Evolutionary conservation across 2,329 filamentous ascomycete genomes (phyloP).

Genomic region (Aspergillus hortae): DNA sequence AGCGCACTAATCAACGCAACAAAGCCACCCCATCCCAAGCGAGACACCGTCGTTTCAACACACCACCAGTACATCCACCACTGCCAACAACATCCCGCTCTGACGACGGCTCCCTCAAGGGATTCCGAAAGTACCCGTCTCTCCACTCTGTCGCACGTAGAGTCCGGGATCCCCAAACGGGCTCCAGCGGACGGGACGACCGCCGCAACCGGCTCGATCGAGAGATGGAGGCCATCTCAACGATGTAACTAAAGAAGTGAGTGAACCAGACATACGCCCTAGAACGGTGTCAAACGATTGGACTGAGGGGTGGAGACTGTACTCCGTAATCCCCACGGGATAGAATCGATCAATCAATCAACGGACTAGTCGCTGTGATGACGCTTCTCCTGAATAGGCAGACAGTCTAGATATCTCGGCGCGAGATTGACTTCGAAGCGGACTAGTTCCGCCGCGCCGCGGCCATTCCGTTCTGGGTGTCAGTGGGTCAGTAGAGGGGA

Average conservation of each 20-base stretch:
- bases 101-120: constrained; percentile 55
- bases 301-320: too few relatives aligned
- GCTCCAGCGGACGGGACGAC: constrained; percentile 71
- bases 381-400: too few relatives aligned
- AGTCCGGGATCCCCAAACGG: constrained; percentile 63
- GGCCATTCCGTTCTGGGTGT: background rate
- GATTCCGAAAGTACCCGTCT: constrained; percentile 53
- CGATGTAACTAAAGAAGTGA: background rate
- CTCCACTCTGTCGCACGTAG: constrained; percentile 86
- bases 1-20: too few relatives aligned
- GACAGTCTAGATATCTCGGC: background rate
- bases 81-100: constrained; percentile 53
- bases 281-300: too few relatives aligned
- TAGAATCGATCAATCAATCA: too few relatives aligned
- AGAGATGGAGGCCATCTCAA: constrained; percentile 61
- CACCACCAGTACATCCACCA: background rate
- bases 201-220: constrained; percentile 76
- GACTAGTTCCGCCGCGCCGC: background rate
- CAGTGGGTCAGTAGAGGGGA: too few relatives aligned
- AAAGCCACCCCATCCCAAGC: background rate
- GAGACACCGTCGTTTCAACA: background rate
- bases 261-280: too few relatives aligned
- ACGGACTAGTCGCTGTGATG: too few relatives aligned
- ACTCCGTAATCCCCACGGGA: too few relatives aligned
- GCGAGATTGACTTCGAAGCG: background rate